phyloP scores from a whole-genome alignment of 2,329 filamentous ascomycete genomes.

The Cladobotryum protrusum region DNA sequence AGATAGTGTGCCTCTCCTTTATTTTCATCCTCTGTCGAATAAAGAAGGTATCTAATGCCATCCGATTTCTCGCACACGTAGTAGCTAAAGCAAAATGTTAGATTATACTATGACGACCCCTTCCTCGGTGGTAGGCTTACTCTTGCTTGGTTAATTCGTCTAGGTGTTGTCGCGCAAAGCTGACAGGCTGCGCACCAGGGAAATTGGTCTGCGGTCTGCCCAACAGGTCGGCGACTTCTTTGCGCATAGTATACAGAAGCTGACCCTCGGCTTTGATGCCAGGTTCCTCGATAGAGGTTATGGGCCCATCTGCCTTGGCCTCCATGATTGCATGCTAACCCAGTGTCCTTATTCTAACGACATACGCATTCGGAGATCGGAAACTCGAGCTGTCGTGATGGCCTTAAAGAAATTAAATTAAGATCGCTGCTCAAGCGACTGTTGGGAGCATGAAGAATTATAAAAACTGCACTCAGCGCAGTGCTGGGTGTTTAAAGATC shows the following conservation, averaged over 20 bases:
- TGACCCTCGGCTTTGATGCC: conserved; percentile 60
- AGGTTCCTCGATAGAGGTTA: conserved; percentile 51
- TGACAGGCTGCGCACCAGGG: conserved; percentile 90
- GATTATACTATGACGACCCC: neutral
- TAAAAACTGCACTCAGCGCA: no score
- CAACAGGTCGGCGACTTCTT: conserved; percentile 71
- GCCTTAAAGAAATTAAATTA: no score
- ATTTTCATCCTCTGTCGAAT: conserved; percentile 63
- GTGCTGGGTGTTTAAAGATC: no score
- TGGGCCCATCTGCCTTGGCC: conserved; percentile 25
- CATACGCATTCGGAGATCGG: no score
- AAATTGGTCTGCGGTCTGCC: conserved; percentile 63
- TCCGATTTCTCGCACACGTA: conserved; percentile 99
- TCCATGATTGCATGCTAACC: conserved; percentile 20
- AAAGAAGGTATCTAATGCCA: conserved; percentile 91
- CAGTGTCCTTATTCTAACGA: no score
- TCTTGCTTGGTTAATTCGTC: conserved; percentile 75
- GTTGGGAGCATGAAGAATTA: no score
- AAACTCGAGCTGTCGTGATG: no score
- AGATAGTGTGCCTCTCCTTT: conserved; percentile 72
- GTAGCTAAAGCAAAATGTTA: conserved; percentile 50
- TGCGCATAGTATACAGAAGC: conserved; percentile 56
- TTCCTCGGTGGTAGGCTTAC: conserved; percentile 34
- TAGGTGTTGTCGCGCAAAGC: conserved; percentile 76
- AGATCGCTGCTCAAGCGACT: no score